Evolutionary conservation across 148 eudicot genomes (phyloP).

Genomic region (Dianthus caryophyllus): DNA sequence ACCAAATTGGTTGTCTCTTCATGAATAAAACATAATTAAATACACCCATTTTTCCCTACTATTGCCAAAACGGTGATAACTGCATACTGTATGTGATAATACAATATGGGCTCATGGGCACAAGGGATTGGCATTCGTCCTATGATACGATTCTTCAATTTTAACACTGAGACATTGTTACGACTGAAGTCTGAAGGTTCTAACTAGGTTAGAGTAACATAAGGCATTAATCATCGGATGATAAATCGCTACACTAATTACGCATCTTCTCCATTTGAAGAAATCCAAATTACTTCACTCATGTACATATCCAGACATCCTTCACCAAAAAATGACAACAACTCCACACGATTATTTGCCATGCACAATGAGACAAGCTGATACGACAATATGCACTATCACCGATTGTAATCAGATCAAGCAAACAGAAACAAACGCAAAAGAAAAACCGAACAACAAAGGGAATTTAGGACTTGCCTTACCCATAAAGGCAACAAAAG

Average conservation of each 20-base stretch:
- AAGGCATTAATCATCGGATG: not conserved
- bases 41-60: too few relatives aligned
- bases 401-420: not conserved
- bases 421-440: too few relatives aligned
- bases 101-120: too few relatives aligned
- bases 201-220: too few relatives aligned
- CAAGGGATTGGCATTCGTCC: too few relatives aligned
- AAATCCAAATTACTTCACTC: not conserved
- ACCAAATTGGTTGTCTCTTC: too few relatives aligned
- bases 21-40: too few relatives aligned
- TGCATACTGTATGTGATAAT: too few relatives aligned
- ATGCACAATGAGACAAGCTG: not conserved
- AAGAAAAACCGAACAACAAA: not conserved
- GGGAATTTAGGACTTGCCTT: slow-evolving; percentile 80
- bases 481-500: slow-evolving; percentile 99
- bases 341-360: not conserved
- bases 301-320: not conserved
- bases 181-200: too few relatives aligned
- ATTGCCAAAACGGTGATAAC: too few relatives aligned
- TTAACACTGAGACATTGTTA: too few relatives aligned
- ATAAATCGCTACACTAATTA: not conserved
- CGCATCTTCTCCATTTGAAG: slow-evolving; percentile 3
- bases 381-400: not conserved
- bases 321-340: slow-evolving; percentile 1
- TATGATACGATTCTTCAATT: too few relatives aligned